A percentile compares a stretch with the other conserved stretches of the same genome.
These are phyloP conservation scores for Discostella pseudostelligera DNA, from an alignment of 108 stramenopile genomes.

Conservation along the genomic window DNA sequence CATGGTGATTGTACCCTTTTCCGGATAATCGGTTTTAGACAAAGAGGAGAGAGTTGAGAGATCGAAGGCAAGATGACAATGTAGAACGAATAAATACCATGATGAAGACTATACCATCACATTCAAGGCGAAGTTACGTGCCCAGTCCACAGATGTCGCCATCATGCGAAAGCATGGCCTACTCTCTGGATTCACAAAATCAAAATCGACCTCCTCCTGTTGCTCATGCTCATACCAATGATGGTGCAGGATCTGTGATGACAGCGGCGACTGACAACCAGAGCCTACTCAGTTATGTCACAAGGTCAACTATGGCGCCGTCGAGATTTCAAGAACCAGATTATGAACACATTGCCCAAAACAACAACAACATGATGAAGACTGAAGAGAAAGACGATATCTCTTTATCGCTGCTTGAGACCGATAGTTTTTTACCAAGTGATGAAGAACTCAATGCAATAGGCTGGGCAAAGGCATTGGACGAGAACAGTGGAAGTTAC, in stretches of 20 bases:
- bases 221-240: slow-evolving; percentile 15
- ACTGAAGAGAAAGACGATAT: slow-evolving; percentile 28
- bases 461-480: slow-evolving; percentile 88
- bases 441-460: slow-evolving; percentile 81
- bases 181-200: slow-evolving; percentile 58
- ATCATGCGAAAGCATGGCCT: slow-evolving; percentile 56
- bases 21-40: slow-evolving; percentile 25
- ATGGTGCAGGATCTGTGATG: slow-evolving; percentile 45
- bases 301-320: slow-evolving; percentile 41
- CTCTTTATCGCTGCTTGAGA: slow-evolving; percentile 41
- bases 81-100: slow-evolving; percentile 19
- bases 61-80: slow-evolving; percentile 44
- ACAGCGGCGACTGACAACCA: slow-evolving; percentile 49
- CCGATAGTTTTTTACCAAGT: slow-evolving; percentile 56
- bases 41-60: slow-evolving; percentile 44
- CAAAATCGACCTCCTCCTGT: slow-evolving; percentile 3
- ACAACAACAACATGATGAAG: background rate
- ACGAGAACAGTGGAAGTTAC: slow-evolving; percentile 76
- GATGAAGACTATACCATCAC: background rate
- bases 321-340: slow-evolving; percentile 24
- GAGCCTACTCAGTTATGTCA: slow-evolving; percentile 47
- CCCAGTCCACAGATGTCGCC: slow-evolving; percentile 23
- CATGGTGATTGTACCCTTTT: too few species aligned
- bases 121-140: background rate
- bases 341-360: background rate